Base-by-base conservation (phyloP, 2,329 filamentous ascomycete genomes). In the Diaporthe sp. region DNA sequence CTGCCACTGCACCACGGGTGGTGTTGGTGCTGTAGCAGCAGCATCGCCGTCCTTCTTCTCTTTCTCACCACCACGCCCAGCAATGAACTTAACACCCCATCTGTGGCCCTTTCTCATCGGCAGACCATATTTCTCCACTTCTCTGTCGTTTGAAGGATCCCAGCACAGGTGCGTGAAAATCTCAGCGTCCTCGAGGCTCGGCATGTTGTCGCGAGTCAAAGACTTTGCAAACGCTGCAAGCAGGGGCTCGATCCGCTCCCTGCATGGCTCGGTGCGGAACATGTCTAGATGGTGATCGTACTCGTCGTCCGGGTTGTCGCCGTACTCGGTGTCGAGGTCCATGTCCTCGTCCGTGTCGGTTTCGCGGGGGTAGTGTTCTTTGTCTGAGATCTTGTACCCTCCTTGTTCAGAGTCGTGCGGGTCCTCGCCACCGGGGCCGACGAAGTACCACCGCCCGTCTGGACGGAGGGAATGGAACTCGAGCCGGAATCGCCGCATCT, bases 221-320 rank as follows among this genome's bases (percentile, higher is more conserved):
- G 31, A 58, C 31, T 58, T 58, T 31, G 55, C 55, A 58, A 58
- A 39, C 55, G 55, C 55, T 31, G 55, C 55, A 37, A 58, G 55
- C 55, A 58, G 31, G 28, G 55, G 55, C 55, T 58, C 55, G 55
- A 37, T n/a, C 31, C 55, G 55, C 55, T 58, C 55, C 55, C 55
- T 58, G 55, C 55, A 58, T 17, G 31, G 31, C 55, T 58, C 31
- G 55, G 55, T 58, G 55, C 55, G 55, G 55, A 58, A 58, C 55
- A 58, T 58, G 55, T 58, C 31, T 22, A 58, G 55, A 37, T 22
- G 6, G 55, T 22, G 9, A 58, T 58, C 89, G 85, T 98, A 98
- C 55, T 22, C 55, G 55, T 58, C 55, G 55, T 58, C 55, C 17
- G 20, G 55, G 55, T 58, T n/a, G 31, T 58, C 55, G 31, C 55